Evolutionary conservation across 83 land plant species (phyloP).

Genomic region (Larix sibirica): DNA sequence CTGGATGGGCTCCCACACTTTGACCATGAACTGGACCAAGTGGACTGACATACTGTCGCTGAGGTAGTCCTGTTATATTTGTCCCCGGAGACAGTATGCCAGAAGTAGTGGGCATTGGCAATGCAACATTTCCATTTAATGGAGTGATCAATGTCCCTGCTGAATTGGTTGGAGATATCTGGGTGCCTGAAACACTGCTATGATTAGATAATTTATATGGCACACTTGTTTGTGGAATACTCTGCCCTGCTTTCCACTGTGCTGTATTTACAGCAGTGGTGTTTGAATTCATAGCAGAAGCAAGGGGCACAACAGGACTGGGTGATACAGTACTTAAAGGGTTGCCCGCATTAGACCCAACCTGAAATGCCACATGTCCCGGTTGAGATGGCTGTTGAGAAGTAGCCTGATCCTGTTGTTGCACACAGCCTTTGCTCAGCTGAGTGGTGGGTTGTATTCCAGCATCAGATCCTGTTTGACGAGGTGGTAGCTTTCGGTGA

Average conservation of each 20-base stretch:
- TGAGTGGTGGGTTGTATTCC: conserved; percentile 18
- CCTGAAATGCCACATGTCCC: conserved; percentile 17
- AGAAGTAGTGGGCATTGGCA: conserved; percentile 23
- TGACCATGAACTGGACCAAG: conserved; percentile 30
- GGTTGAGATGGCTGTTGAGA: conserved; percentile 13
- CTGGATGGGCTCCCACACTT: conserved; percentile 31
- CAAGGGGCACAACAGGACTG: conserved; percentile 7
- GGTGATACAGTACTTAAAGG: conserved; percentile 29
- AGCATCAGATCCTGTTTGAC: conserved; percentile 25
- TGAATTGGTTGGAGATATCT: conserved; percentile 3
- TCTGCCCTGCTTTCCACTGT: conserved; percentile 34
- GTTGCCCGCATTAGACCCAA: conserved; percentile 18
- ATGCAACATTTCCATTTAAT: conserved; percentile 15
- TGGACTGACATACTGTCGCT: conserved; percentile 32
- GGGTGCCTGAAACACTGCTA: background rate
- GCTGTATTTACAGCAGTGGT: background rate
- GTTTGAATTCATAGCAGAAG: conserved; percentile 19
- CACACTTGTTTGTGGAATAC: conserved; percentile 22
- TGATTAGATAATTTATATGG: conserved; percentile 20
- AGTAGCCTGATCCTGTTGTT: background rate
- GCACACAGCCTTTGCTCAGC: conserved; percentile 19
- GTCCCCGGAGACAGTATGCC: conserved; percentile 25
- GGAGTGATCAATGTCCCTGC: background rate
- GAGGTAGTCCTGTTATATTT: conserved; percentile 27
- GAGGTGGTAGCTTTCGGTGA: conserved; percentile 37